Evolutionary conservation across 2,329 filamentous ascomycete species (phyloP).

Genomic region (Chaetomium globosum): DNA sequence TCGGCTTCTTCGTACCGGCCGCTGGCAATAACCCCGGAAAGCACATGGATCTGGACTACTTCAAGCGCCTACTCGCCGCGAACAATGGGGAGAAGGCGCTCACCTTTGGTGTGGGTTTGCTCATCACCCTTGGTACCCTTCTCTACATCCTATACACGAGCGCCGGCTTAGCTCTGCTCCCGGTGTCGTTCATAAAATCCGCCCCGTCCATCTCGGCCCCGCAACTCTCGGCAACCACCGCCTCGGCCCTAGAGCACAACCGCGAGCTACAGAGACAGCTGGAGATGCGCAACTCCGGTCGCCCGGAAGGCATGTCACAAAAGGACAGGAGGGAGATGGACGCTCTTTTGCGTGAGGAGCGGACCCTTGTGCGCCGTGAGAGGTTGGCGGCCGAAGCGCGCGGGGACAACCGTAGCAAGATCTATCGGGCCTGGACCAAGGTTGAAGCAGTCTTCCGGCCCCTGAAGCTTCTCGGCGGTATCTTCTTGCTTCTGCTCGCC

Average conservation of each 20-base stretch:
- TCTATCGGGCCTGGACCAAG: conserved; percentile 78
- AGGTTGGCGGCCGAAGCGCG: conserved; percentile 80
- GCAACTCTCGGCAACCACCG: conserved; percentile 73
- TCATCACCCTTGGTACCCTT: conserved; percentile 82
- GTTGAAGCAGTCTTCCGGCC: conserved; percentile 81
- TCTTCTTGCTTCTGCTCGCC: conserved; percentile 73
- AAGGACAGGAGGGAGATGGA: conserved; percentile 91
- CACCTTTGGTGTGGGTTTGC: conserved; percentile 84
- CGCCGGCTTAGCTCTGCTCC: conserved; percentile 82
- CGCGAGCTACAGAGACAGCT: conserved; percentile 90
- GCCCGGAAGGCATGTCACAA: conserved; percentile 71
- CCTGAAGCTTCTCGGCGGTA: conserved; percentile 81
- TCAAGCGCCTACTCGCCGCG: conserved; percentile 78
- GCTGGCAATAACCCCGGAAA: conserved; percentile 66
- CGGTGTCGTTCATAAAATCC: conserved; percentile 88
- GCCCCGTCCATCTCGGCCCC: conserved; percentile 84
- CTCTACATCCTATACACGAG: conserved; percentile 89
- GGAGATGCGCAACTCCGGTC: conserved; percentile 79
- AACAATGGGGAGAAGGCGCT: conserved; percentile 92
- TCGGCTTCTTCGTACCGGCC: conserved; percentile 92
- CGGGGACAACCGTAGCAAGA: conserved; percentile 73
- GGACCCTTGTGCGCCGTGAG: conserved; percentile 86
- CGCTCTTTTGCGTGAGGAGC: conserved; percentile 82
- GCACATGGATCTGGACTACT: conserved; percentile 85
- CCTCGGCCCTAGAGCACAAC: conserved; percentile 81